These are phyloP conservation scores for Torulaspora gathmanii DNA, from an alignment of 805 yeast genomes.

Conservation along the genomic window DNA sequence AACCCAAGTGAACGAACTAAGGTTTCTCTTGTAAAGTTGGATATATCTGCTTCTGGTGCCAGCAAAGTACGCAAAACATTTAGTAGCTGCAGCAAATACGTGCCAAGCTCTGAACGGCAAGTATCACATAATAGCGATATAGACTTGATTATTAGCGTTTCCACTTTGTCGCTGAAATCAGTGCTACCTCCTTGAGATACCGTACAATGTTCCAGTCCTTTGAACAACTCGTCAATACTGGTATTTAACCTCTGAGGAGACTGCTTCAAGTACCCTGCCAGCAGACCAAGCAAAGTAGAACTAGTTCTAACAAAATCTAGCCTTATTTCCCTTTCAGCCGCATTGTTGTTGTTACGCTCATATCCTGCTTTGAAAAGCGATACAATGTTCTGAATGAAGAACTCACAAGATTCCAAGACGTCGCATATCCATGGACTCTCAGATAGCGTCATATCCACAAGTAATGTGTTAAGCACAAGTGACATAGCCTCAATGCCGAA, in stretches of 20 bases:
- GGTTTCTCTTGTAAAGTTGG: constrained; percentile 42
- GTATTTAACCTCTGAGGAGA: constrained; percentile 21
- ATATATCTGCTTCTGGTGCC: constrained; percentile 26
- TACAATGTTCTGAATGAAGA: constrained; percentile 23
- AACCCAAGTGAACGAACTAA: constrained; percentile 59
- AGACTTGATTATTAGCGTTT: constrained; percentile 27
- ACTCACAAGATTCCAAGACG: constrained; percentile 22
- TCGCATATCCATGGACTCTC: constrained; percentile 32
- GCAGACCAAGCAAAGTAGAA: constrained; percentile 26
- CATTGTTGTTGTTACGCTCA: constrained; percentile 14
- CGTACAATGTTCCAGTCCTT: constrained; percentile 28
- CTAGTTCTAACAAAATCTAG: constrained; percentile 32
- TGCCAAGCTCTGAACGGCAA: constrained; percentile 27
- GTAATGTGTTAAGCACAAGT: constrained; percentile 25
- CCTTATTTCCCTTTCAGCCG: constrained; percentile 21
- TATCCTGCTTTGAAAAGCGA: constrained; percentile 28
- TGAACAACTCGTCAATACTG: constrained; percentile 29
- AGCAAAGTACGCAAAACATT: constrained; percentile 35
- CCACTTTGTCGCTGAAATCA: constrained; percentile 28
- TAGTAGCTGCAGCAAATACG: constrained; percentile 26
- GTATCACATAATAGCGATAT: constrained; percentile 30
- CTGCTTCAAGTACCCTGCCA: constrained; percentile 29
- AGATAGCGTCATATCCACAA: constrained; percentile 27
- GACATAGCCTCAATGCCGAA: constrained; percentile 35
- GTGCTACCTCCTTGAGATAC: constrained; percentile 1